Conservation (phyloP, 106 monocot genomes). For the Vanilla planifolia region DNA sequence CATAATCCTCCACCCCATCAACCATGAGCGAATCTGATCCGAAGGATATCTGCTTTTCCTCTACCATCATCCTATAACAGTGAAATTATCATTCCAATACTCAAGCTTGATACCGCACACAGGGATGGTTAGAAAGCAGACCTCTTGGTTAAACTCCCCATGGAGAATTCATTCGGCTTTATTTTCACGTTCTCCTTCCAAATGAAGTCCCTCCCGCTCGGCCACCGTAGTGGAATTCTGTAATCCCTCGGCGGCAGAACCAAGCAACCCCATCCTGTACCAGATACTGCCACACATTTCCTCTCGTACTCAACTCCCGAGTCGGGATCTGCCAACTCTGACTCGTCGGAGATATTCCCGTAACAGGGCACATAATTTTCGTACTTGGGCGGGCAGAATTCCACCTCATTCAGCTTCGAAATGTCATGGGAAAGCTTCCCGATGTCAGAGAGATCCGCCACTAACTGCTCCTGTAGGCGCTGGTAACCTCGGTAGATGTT, state of each 20-base stretch:
- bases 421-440: constrained; percentile 50
- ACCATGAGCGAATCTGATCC: constrained; percentile 69
- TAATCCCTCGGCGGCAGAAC: constrained; percentile 64
- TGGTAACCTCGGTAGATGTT: constrained; percentile 42
- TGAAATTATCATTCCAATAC: no score
- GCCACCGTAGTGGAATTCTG: constrained; percentile 84
- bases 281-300: constrained; percentile 20
- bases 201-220: constrained; percentile 83
- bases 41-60: constrained; percentile 79
- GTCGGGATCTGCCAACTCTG: constrained; percentile 22
- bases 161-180: constrained; percentile 79
- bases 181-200: constrained; percentile 98
- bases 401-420: constrained; percentile 45
- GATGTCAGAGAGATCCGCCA: constrained; percentile 53
- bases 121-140: constrained; percentile 9
- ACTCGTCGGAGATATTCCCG: constrained; percentile 47
- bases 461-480: constrained; percentile 69
- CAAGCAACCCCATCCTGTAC: constrained; percentile 31
- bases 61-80: constrained; percentile 78
- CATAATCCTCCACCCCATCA: constrained; percentile 75
- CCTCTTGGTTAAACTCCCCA: constrained; percentile 92
- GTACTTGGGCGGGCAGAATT: constrained; percentile 57
- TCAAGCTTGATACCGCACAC: neutral
- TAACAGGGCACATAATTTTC: constrained; percentile 91
- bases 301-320: constrained; percentile 31